Evolutionary conservation across 2,329 filamentous ascomycete species (phyloP).

Genomic region (Colletotrichum tropicicola): DNA sequence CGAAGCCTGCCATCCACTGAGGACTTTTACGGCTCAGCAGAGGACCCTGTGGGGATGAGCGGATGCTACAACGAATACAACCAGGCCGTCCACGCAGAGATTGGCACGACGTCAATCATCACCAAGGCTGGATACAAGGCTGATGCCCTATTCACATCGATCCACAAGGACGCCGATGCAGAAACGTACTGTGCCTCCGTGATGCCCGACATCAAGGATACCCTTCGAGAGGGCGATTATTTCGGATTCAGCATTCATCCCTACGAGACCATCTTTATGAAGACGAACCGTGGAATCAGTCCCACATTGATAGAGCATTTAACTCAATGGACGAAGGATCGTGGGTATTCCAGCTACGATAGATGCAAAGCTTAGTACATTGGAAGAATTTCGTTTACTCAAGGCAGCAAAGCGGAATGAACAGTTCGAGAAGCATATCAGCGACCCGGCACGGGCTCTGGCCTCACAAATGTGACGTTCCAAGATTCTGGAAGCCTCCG

Average conservation of each 20-base stretch:
- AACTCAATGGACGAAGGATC: too few species aligned
- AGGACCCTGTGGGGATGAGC: slow-evolving; percentile 38
- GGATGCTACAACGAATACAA: slow-evolving; percentile 38
- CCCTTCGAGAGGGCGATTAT: slow-evolving; percentile 37
- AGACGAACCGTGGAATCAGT: slow-evolving; percentile 44
- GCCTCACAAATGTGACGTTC: too few species aligned
- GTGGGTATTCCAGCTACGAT: too few species aligned
- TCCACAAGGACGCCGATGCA: slow-evolving; percentile 27
- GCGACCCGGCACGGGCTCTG: too few species aligned
- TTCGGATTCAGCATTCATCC: slow-evolving; percentile 45
- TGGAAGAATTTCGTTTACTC: too few species aligned
- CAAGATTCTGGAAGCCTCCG: too few species aligned
- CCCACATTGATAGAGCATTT: too few species aligned
- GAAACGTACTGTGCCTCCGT: slow-evolving; percentile 10
- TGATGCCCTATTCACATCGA: slow-evolving; percentile 42
- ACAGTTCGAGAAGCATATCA: too few species aligned
- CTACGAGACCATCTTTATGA: slow-evolving; percentile 47
- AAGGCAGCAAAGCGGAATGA: too few species aligned
- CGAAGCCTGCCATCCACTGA: slow-evolving; percentile 29
- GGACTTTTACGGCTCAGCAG: slow-evolving; percentile 35
- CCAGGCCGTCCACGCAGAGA: slow-evolving; percentile 40
- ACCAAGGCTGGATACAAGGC: slow-evolving; percentile 41
- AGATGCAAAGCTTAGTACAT: too few species aligned
- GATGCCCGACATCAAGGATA: slow-evolving; percentile 33
- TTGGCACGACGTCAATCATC: slow-evolving; percentile 41